These are phyloP conservation scores for Blastobotrys capitulatus DNA, from an alignment of 1,139 yeast genomes.

Conservation along the genomic window DNA sequence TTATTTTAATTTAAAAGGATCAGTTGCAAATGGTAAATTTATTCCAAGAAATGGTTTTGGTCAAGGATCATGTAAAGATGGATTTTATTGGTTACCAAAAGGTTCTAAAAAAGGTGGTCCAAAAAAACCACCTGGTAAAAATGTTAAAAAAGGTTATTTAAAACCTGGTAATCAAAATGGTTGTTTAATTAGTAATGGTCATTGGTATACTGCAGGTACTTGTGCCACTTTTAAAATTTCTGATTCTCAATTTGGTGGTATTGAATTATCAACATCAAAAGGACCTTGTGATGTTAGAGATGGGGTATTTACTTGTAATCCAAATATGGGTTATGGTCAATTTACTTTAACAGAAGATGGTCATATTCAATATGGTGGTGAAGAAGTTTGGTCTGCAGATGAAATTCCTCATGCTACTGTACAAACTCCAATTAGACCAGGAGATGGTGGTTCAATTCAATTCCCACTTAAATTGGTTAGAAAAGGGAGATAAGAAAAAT, in stretches of 20 bases:
- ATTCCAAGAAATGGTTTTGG: constrained; percentile 62
- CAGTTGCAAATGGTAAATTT: constrained; percentile 62
- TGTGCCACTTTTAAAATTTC: constrained; percentile 68
- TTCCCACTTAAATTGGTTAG: constrained; percentile 41
- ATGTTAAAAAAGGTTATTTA: constrained; percentile 40
- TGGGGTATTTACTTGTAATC: constrained; percentile 35
- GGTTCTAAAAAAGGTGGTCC: constrained; percentile 23
- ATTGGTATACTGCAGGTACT: constrained; percentile 77
- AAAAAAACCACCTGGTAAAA: constrained; percentile 11
- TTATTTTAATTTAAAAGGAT: constrained; percentile 73
- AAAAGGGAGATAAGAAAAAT: neutral
- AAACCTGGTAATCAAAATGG: constrained; percentile 56
- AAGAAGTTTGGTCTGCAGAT: constrained; percentile 57
- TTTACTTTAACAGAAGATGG: constrained; percentile 27
- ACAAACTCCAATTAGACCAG: constrained; percentile 52
- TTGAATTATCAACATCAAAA: constrained; percentile 56
- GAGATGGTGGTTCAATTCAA: constrained; percentile 35
- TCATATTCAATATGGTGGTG: constrained; percentile 57
- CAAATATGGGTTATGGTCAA: constrained; percentile 26
- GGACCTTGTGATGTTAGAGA: constrained; percentile 63
- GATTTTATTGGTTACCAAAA: constrained; percentile 76
- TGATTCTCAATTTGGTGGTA: constrained; percentile 66
- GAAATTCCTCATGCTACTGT: constrained; percentile 43
- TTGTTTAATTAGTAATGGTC: constrained; percentile 79
- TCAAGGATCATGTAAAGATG: constrained; percentile 54